phyloP scores from a whole-genome alignment of 2,329 filamentous ascomycete genomes.

The Aureobasidium subglaciale region DNA sequence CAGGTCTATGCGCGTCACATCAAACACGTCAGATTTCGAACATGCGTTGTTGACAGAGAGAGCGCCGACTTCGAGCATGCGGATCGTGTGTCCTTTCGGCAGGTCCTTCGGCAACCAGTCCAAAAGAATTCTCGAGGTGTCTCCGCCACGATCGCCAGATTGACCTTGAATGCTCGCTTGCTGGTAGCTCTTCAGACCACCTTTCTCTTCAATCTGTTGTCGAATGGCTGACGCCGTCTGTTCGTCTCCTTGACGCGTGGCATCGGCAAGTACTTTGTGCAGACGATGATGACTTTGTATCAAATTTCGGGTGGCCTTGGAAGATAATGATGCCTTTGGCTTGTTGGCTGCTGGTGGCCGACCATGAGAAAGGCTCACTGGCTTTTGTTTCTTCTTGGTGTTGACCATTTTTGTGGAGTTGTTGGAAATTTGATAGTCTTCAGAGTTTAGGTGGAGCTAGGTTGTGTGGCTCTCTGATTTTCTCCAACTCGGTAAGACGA shows the following conservation, averaged over 20 bases:
- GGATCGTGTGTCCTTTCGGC: slow-evolving; percentile 34
- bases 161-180: slow-evolving; percentile 57
- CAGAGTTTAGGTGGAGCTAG: neutral
- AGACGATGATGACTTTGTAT: slow-evolving; percentile 55
- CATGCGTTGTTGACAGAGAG: slow-evolving; percentile 80
- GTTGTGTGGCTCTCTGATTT: neutral
- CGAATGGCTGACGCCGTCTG: slow-evolving; percentile 38
- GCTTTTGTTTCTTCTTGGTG: slow-evolving; percentile 25
- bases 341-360: slow-evolving; percentile 38
- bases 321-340: slow-evolving; percentile 40
- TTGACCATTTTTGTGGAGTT: slow-evolving; percentile 6
- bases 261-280: slow-evolving; percentile 49
- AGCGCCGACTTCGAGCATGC: slow-evolving; percentile 82
- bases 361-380: slow-evolving; percentile 36
- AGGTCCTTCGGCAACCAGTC: slow-evolving; percentile 44
- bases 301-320: slow-evolving; percentile 50
- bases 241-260: slow-evolving; percentile 37
- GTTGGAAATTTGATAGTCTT: neutral
- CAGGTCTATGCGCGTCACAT: slow-evolving; percentile 79
- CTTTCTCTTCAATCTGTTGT: slow-evolving; percentile 46
- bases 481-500: neutral
- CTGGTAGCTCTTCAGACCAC: slow-evolving; percentile 55
- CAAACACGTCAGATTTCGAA: slow-evolving; percentile 62
- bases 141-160: slow-evolving; percentile 53
- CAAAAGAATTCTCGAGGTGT: slow-evolving; percentile 53